A percentile compares a stretch with the other conserved stretches of the same genome.
These are phyloP conservation scores for Hibiscus mutabilis DNA, from an alignment of 345 rosid genomes.

Conservation along the genomic window DNA sequence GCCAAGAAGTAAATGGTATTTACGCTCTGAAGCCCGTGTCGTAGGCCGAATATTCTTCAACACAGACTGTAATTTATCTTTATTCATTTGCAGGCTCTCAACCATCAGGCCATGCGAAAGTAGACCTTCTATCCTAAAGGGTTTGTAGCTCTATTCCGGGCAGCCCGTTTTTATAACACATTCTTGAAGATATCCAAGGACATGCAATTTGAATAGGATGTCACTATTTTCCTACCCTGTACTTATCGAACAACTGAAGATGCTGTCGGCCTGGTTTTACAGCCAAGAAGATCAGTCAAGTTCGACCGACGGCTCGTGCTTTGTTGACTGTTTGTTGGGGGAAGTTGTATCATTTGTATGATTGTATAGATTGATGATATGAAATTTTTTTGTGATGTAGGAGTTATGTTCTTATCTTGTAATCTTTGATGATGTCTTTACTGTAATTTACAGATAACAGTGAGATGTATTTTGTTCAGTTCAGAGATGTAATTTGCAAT, in stretches of 20 bases:
- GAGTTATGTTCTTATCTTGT: constrained; percentile 4
- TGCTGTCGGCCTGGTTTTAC: constrained; percentile 5
- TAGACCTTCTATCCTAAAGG: constrained; percentile 34
- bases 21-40: background rate
- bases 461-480: constrained; percentile 11
- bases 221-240: background rate
- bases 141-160: background rate
- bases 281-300: constrained; percentile 10
- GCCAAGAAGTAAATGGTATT: constrained; percentile 49
- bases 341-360: constrained; percentile 7
- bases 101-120: constrained; percentile 39
- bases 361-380: constrained; percentile 27
- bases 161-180: background rate
- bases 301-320: background rate
- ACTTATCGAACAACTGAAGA: background rate
- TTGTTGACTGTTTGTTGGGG: background rate
- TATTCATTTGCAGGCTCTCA: constrained; percentile 33
- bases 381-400: constrained; percentile 12
- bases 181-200: constrained; percentile 4
- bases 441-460: constrained; percentile 16
- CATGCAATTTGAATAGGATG: background rate
- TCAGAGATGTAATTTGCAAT: constrained; percentile 14
- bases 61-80: background rate
- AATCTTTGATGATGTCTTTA: constrained; percentile 7
- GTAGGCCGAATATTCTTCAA: background rate